Base-by-base conservation (phyloP, 2,329 filamentous ascomycete genomes). In the Tothia fuscella region DNA sequence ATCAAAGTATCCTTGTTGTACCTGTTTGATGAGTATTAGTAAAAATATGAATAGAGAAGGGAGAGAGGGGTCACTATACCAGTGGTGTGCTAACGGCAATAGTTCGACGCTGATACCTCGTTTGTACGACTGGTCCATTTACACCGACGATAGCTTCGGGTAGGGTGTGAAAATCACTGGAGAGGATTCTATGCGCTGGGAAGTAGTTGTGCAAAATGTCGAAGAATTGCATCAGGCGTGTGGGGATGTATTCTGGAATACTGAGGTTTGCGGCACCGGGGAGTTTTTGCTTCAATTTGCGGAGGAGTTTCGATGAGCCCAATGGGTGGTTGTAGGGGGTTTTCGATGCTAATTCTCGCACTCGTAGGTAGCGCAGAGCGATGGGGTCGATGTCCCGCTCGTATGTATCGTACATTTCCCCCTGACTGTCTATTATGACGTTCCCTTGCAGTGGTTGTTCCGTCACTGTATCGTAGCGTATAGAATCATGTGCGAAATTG, bases 1-100 rank as follows among this genome's bases (percentile, higher is more conserved):
- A 58, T 98, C 93, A 57, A 98, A 98, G 63, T 94, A 96, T 34
- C 91, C 93, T 66, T 98, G 93, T 59, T 96, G 88, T 36, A 95
- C 85, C 85, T 93, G 48, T 30, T 26, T 16, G 14, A 48, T 43
- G 43, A 14, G n/a, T 31, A 30, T 37, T 6, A 25, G 47, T 7
- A 24, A 40, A 25, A 30, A 6, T 10, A 20, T 6, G n/a, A 14
- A 19, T n/a, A 21, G 39, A 7, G 16, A 7, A 34, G 38, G 13
- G 4, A 16, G 6, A n/a, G 20, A 2, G 19, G n/a, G 6, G 24
- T n/a, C 10, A 34, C 10, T n/a, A 64, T 68, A 94, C 91, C 58
- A 94, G 73, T 41, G 89, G 87, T 4, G 91, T 98, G 4, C 78
- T 73, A 12, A 98, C 91, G 30, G 88, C 83, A 42, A 98, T 85